Evolutionary conservation across 176 grass and related monocot species (phyloP), one percentile per base, ranked within the genome.

Genomic region (Dendrocalamus sinicus): DNA sequence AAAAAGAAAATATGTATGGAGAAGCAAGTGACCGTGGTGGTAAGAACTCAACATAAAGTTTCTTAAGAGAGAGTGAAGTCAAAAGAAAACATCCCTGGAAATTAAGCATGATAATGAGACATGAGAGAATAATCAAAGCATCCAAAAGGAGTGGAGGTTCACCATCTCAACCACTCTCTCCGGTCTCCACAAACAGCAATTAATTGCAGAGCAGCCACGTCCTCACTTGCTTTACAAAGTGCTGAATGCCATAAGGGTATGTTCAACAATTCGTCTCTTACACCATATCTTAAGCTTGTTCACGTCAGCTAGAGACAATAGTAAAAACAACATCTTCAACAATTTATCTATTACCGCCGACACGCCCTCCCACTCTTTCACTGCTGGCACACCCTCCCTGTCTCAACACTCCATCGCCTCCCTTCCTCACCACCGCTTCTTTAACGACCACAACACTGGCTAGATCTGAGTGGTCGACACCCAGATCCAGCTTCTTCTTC

Each of bases 121-220:
- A 14, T 48, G 50, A 55, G 43, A 72, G 13, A 68, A 2, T 73
- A 73, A 67, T 17, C 11, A 71, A 57, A 78, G 78, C 43, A 22
- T 70, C 22, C 65, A 22, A 44, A 9, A 50, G 50, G 67, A 80
- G 50, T 35, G 80, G 71, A 71, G 22, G 82, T 77, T 86, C 78
- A 76, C 46, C 72, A 66, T 84, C 68, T 84, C 67, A 82, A 57
- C 46, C 32, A 57, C 83, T 78, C 24, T 73, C 46, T 73, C 20
- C 28, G 39, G 5, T 12, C n/a, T 62, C 83, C 40, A 58, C 23
- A 57, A 13, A 13, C 67, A 8, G 53, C 65, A 84, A 61, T 43
- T 50, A 76, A 57, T 17, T 62, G 73, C 87, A n/a, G 51, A 70
- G 48, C 61, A 80, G 30, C 83, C 83, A 89, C 71, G 43, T 35